Evolutionary conservation across 257 asterid genomes (phyloP).

Genomic region (Nicotiana attenuata): DNA sequence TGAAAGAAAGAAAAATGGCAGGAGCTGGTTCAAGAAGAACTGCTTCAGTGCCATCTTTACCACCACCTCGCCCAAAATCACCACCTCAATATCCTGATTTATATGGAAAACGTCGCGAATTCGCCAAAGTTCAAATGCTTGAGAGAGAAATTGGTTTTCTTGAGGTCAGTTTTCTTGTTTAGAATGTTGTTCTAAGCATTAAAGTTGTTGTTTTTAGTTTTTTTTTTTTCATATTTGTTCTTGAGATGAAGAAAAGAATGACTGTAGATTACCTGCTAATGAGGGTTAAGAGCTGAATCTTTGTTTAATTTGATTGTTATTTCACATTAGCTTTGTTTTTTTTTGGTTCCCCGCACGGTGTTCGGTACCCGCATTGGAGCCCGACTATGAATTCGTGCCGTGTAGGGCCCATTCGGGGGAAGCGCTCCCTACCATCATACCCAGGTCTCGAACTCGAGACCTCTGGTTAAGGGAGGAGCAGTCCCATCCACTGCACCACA

Average conservation of each 20-base stretch:
- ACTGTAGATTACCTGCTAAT: background rate
- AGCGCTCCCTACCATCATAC: too few species aligned
- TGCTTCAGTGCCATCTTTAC: constrained; percentile 52
- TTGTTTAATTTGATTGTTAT: background rate
- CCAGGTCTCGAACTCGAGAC: too few species aligned
- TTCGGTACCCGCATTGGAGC: too few species aligned
- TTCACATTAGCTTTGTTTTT: background rate
- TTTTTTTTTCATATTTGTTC: background rate
- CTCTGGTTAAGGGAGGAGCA: too few species aligned
- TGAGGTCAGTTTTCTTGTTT: constrained; percentile 38
- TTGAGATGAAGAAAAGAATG: background rate
- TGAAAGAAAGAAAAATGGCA: constrained; percentile 28
- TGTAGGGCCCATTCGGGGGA: too few species aligned
- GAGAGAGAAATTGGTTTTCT: constrained; percentile 87
- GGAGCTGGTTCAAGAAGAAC: constrained; percentile 18
- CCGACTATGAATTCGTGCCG: too few species aligned
- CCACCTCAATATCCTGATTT: constrained; percentile 90
- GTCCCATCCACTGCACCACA: too few species aligned
- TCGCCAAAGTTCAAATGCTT: constrained; percentile 66
- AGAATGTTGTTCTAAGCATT: background rate
- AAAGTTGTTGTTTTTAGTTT: background rate
- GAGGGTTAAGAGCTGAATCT: background rate
- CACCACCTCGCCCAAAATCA: constrained; percentile 84
- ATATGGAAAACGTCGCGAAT: constrained; percentile 77
- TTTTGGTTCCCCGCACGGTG: too few species aligned